Percentiles rank a stretch among this genome's conserved stretches.
Evolutionary conservation across 441 rosid genomes (phyloP).

Genomic region (Corymbia citriodora): DNA sequence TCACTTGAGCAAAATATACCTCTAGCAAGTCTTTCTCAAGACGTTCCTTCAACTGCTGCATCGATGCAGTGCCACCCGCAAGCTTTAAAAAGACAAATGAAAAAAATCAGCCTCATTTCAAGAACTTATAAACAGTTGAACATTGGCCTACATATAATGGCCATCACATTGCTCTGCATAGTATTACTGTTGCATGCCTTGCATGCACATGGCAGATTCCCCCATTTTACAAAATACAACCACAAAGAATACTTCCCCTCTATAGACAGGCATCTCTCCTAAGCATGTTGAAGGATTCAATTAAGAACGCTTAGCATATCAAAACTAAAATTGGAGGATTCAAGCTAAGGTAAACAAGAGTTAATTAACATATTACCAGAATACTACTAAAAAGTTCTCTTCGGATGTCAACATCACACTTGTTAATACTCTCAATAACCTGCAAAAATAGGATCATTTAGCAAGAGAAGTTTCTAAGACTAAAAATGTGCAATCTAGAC

Average conservation of each 20-base stretch:
- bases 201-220: not conserved
- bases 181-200: not conserved
- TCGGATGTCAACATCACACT: conserved; percentile 93
- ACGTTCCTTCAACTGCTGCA: conserved; percentile 99
- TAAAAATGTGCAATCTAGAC: not conserved
- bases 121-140: not conserved
- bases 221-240: not conserved
- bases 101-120: conserved; percentile 1
- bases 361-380: conserved; percentile 45
- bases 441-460: conserved; percentile 22
- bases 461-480: not conserved
- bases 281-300: not conserved
- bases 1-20: conserved; percentile 31
- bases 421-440: conserved; percentile 96
- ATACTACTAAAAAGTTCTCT: conserved; percentile 94
- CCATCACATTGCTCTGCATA: not conserved
- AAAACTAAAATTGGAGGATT: not conserved
- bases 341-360: not conserved
- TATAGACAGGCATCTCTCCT: not conserved
- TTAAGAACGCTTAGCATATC: not conserved
- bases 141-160: not conserved
- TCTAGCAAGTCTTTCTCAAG: conserved; percentile 97
- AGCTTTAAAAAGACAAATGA: conserved; percentile 41
- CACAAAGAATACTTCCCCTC: not conserved
- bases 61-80: conserved; percentile 99